Evolutionary conservation across 2,329 filamentous ascomycete genomes (phyloP), one percentile per base, ranked within the genome.

Genomic region (Pyricularia grisea): DNA sequence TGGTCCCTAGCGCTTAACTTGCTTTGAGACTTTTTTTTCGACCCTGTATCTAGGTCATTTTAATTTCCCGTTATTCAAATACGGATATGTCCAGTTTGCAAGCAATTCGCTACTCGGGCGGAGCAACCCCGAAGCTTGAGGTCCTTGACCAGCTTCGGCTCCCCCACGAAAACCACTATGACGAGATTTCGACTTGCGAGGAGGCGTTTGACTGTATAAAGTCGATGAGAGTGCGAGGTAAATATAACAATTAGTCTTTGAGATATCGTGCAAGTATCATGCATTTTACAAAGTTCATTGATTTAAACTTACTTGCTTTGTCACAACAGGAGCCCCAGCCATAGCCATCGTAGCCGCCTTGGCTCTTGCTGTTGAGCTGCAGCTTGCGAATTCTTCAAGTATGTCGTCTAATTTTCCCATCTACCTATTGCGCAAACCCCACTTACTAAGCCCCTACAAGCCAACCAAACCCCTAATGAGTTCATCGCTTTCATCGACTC

Each of bases 311-410:
- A 27, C 27, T 27, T 27, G 4, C 27, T 27, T 27, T 27, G 27
- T 4, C 4, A 12, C 12, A 11, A 30, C 70, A 83, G 91, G 92
- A 60, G 95, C 95, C 5, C 95, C 95, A 0, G 95, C 95, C 65
- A 99, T 99, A 78, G 95, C 95, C 64, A 98, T 99, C 72, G 95
- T 99, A n/a, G 95, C 95, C 27, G 92, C 92, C 25, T 86, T 99
- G 42, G 90, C 92, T 2, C 86, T 97, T 50, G 94, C 93, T 1
- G 92, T 97, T 10, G 94, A 98, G 78, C 80, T 98, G 10, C 82
- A 88, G 67, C 85, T 86, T 9, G 84, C 85, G 70, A 78, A 76
- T 66, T 82, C 80, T 73, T 76, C 81, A 81, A 74, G 70, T 28
- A 63, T 6, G 14, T 3, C 27, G 14, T 20, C 23, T 17, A 9